phyloP scores from a whole-genome alignment of 1,139 yeast genomes.

The Diutina neorugosa region DNA sequence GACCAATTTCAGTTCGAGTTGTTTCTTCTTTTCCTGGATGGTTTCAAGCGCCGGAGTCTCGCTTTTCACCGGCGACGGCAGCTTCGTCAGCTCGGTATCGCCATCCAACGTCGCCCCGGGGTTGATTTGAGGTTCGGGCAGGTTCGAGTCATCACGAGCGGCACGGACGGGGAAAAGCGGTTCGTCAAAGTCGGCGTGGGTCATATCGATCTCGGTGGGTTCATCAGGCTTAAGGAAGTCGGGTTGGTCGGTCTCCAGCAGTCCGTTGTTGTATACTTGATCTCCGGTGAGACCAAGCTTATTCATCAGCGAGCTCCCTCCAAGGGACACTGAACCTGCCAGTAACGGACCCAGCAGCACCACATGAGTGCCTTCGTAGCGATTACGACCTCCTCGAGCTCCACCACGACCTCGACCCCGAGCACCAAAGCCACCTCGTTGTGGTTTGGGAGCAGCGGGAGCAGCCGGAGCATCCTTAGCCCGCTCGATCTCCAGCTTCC shows the following conservation, averaged over 20 bases:
- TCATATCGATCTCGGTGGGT: conserved; percentile 47
- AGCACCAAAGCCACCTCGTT: neutral
- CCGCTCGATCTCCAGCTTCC: conserved; percentile 75
- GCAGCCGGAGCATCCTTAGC: conserved; percentile 57
- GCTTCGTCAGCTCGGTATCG: conserved; percentile 21
- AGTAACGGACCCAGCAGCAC: conserved; percentile 65
- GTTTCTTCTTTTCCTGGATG: conserved; percentile 17
- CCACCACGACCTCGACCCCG: conserved; percentile 14
- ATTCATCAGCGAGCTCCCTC: conserved; percentile 20
- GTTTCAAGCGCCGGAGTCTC: conserved; percentile 19
- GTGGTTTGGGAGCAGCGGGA: conserved; percentile 8
- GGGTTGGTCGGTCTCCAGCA: conserved; percentile 18
- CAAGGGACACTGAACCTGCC: conserved; percentile 45
- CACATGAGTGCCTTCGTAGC: conserved; percentile 52
- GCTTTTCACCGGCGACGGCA: conserved; percentile 18
- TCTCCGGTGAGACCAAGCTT: conserved; percentile 17
- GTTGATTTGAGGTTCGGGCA: neutral
- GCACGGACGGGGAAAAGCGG: conserved; percentile 35
- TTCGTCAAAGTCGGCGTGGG: conserved; percentile 38
- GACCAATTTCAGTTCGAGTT: conserved; percentile 19
- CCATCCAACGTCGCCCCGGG: conserved; percentile 6
- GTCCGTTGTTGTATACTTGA: conserved; percentile 11
- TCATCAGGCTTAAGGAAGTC: conserved; percentile 30
- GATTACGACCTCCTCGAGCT: conserved; percentile 26
- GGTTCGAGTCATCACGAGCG: conserved; percentile 9